Evolutionary conservation across 352 stramenopile species (phyloP), one percentile per base, ranked within the genome.

Genomic region (Pythium monospermum): DNA sequence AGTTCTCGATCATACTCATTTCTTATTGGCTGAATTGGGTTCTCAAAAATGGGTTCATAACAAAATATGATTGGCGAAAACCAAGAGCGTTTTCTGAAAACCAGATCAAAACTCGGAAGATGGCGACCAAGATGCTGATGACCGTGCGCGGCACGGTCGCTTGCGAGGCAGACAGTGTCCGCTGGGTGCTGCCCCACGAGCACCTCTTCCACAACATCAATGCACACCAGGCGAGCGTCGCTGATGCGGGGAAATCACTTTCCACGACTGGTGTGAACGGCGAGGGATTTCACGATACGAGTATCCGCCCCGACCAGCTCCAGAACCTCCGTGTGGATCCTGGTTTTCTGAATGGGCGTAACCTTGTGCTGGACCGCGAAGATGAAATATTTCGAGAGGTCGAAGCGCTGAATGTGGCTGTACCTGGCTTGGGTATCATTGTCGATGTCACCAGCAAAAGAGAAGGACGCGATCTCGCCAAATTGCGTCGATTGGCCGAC

Each of bases 321-420:
- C 71, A 80, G 19, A 50, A 70, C 31, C 74, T 83, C 46, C 78
- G 82, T 37, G 59, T 57, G 26, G 28, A 68, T 7, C 73, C 82
- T 23, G 64, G 37, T 30, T 54, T 64, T 0, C 38, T 69, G 36
- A 52, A 59, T 16, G 74, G 73, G 33, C 52, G 53, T 6, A 92
- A 90, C 31, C 40, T 89, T 26, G 32, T 72, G 10, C 57, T 91
- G 27, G 62, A 81, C 28, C 82, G 77, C n/a, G 76, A 89, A 26
- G 75, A 87, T 63, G 73, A 88, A 55, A 71, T 77, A n/a, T 87
- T 85, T 44, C 66, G 76, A 31, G 82, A 92, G 47, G 48, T 90
- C 1, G 64, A 90, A 27, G 46, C 35, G 13, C 38, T 90, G 16
- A 28, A 54, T 2, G 13, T 41, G 23, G 15, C n/a, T 2, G 5